Conservation (phyloP, 2,329 filamentous ascomycete genomes). For the Claviceps pazoutovae region DNA sequence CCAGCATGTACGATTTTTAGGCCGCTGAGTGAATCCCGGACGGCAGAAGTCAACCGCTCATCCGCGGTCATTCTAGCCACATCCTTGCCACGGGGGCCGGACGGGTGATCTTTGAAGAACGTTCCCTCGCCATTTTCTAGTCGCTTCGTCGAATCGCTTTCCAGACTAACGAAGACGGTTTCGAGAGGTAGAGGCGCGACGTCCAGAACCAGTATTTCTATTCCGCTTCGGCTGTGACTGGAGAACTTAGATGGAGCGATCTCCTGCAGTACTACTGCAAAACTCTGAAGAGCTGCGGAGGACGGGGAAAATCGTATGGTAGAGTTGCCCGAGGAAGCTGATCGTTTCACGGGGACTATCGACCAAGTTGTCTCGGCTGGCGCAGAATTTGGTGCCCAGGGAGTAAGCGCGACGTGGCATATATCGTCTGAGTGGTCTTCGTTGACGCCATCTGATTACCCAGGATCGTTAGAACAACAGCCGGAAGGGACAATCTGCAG, state of each 20-base stretch:
- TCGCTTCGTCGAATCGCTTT: conserved; percentile 64
- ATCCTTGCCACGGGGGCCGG: conserved; percentile 23
- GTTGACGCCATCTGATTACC: conserved; percentile 15
- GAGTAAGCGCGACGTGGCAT: conserved; percentile 57
- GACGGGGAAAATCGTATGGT: conserved; percentile 67
- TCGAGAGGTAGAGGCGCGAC: conserved; percentile 69
- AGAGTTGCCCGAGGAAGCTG: conserved; percentile 53
- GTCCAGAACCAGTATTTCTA: conserved; percentile 74
- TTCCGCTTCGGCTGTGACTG: conserved; percentile 57
- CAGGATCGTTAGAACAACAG: not conserved
- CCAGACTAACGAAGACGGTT: conserved; percentile 74
- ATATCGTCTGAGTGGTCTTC: conserved; percentile 26
- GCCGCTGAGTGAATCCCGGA: conserved; percentile 60
- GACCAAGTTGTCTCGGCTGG: conserved; percentile 64
- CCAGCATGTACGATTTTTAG: conserved; percentile 70
- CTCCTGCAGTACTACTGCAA: conserved; percentile 58
- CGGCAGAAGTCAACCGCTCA: conserved; percentile 47
- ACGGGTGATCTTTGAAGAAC: conserved; percentile 55
- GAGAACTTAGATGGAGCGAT: conserved; percentile 63
- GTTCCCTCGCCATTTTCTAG: conserved; percentile 72
- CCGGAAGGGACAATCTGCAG: not conserved
- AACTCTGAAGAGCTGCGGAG: conserved; percentile 63
- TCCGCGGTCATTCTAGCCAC: conserved; percentile 28
- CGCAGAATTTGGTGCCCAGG: conserved; percentile 49
- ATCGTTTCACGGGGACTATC: conserved; percentile 60